Percentiles rank a stretch among this genome's conserved stretches.
These are phyloP conservation scores for Claviceps maximensis DNA, from an alignment of 2,329 filamentous ascomycete species.

Conservation along the genomic window DNA sequence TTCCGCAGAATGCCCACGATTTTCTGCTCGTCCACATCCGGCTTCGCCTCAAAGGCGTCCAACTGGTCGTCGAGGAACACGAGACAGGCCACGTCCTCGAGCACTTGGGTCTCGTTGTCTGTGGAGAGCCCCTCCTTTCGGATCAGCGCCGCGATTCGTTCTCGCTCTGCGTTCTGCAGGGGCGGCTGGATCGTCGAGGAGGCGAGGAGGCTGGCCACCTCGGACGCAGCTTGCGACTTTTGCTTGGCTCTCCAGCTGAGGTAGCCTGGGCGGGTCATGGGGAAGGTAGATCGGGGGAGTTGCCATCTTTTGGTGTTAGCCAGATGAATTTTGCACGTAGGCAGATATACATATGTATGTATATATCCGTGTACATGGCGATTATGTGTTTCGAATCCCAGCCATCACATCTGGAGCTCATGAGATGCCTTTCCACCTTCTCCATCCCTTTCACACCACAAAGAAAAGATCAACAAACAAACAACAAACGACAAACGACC, in stretches of 20 bases:
- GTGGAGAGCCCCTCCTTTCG: conserved; percentile 60
- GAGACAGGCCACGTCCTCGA: conserved; percentile 78
- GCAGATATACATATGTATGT: no score
- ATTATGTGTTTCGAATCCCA: background rate
- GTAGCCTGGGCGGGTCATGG: conserved; percentile 64
- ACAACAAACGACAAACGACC: background rate
- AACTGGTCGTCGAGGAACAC: conserved; percentile 84
- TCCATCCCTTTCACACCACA: no score
- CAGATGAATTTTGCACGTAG: background rate
- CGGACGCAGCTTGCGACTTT: conserved; percentile 48
- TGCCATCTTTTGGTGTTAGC: conserved; percentile 49
- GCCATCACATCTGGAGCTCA: background rate
- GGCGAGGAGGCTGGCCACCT: conserved; percentile 41
- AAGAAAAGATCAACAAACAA: background rate
- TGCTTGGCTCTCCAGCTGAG: conserved; percentile 65
- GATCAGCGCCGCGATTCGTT: conserved; percentile 56
- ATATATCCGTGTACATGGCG: no score
- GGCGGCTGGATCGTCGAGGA: conserved; percentile 23
- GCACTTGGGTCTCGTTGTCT: conserved; percentile 51
- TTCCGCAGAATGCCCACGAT: conserved; percentile 57
- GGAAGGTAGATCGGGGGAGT: conserved; percentile 59
- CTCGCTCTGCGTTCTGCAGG: conserved; percentile 36
- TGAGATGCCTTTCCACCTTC: no score
- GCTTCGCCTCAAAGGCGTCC: conserved; percentile 58
- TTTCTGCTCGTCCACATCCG: conserved; percentile 61